Conservation (phyloP, 495 filamentous ascomycete genomes). For the Geopyxis carbonaria region DNA sequence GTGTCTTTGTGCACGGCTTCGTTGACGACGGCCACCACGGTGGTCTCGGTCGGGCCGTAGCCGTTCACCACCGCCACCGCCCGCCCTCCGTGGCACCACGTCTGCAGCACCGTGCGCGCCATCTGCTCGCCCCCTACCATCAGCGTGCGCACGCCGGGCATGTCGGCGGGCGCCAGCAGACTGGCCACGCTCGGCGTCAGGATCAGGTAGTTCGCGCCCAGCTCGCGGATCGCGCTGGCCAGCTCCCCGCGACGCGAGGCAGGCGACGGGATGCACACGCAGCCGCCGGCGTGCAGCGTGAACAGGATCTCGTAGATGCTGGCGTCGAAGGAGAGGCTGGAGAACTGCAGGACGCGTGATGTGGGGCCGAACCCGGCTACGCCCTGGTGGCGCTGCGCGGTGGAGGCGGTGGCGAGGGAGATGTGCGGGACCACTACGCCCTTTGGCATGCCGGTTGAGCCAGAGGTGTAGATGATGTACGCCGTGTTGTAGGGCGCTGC, state of each 20-base stretch:
- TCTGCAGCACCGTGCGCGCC: constrained; percentile 8
- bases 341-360: too few relatives aligned
- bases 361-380: too few relatives aligned
- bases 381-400: too few relatives aligned
- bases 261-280: too few relatives aligned
- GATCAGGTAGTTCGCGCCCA: too few relatives aligned
- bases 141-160: constrained; percentile 32
- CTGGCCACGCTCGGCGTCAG: constrained; percentile 30
- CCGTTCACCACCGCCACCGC: too few relatives aligned
- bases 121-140: constrained; percentile 34
- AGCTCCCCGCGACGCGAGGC: too few relatives aligned
- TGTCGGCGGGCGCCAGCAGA: constrained; percentile 32
- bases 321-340: too few relatives aligned
- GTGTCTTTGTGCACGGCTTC: constrained; percentile 19
- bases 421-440: constrained; percentile 64
- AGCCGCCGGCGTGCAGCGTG: too few relatives aligned
- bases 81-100: constrained; percentile 14
- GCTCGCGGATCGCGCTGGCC: too few relatives aligned
- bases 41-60: constrained; percentile 32
- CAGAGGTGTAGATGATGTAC: constrained; percentile 84
- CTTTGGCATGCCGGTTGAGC: constrained; percentile 73
- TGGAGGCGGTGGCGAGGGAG: too few relatives aligned
- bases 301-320: too few relatives aligned
- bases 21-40: constrained; percentile 30
- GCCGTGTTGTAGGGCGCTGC: constrained; percentile 41